These are phyloP conservation scores for Aspergillus sp. DNA, from an alignment of 2,329 filamentous ascomycete species.

Conservation along the genomic window DNA sequence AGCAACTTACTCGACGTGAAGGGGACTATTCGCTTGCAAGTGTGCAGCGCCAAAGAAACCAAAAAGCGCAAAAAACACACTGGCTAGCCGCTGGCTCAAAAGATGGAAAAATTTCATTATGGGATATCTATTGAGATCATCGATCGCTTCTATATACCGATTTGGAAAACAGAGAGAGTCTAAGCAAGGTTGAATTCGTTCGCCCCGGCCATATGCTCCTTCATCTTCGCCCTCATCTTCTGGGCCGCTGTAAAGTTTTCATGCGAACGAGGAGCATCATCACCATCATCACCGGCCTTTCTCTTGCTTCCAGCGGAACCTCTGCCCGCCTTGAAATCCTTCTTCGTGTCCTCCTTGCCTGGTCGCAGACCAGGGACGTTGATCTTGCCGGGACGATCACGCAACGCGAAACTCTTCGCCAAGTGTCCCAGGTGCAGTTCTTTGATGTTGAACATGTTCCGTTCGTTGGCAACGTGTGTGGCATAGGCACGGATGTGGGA, in stretches of 20 bases:
- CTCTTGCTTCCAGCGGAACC: conserved; percentile 33
- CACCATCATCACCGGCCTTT: conserved; percentile 22
- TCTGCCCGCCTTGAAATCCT: conserved; percentile 42
- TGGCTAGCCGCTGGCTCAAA: conserved; percentile 91
- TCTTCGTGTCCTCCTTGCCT: conserved; percentile 42
- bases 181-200: conserved; percentile 57
- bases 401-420: conserved; percentile 85
- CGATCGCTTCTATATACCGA: conserved; percentile 22
- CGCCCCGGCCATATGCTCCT: conserved; percentile 47
- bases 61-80: conserved; percentile 66
- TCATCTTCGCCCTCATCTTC: conserved; percentile 52
- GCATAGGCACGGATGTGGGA: conserved; percentile 93
- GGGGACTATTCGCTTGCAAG: conserved; percentile 31
- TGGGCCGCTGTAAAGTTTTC: conserved; percentile 44
- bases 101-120: conserved; percentile 90
- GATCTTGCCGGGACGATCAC: conserved; percentile 84
- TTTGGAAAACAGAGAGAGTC: conserved; percentile 4
- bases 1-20: conserved; percentile 3
- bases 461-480: conserved; percentile 82
- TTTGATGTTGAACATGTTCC: conserved; percentile 85
- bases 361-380: conserved; percentile 47
- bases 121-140: conserved; percentile 74
- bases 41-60: conserved; percentile 60
- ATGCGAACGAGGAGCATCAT: conserved; percentile 21
- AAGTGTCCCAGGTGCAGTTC: conserved; percentile 86